A percentile compares a stretch with the other conserved stretches of the same genome.
Conservation (phyloP, 257 asterid genomes). For the Plectranthus barbatus region DNA sequence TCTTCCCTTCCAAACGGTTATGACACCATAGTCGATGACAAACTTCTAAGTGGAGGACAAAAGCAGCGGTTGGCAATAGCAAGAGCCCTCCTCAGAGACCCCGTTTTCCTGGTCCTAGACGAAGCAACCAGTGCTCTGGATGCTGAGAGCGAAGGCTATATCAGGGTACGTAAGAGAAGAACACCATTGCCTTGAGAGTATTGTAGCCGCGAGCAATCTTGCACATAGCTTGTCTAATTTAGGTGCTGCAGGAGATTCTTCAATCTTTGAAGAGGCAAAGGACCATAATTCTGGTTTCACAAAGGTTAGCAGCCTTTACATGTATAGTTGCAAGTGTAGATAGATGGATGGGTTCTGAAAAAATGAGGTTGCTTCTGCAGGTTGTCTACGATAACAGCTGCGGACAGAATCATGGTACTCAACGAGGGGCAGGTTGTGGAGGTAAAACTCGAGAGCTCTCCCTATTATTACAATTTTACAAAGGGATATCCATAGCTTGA, state of each 20-base stretch:
- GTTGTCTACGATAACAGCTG: slow-evolving; percentile 35
- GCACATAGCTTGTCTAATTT: no score
- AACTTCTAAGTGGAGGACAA: slow-evolving; percentile 54
- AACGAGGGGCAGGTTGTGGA: slow-evolving; percentile 32
- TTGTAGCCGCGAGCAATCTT: no score
- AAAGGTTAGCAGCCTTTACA: slow-evolving; percentile 24
- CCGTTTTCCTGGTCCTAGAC: slow-evolving; percentile 43
- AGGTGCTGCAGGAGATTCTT: slow-evolving; percentile 34
- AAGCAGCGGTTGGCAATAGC: slow-evolving; percentile 72
- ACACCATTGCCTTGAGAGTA: no score
- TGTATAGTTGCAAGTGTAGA: background rate
- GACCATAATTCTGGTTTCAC: slow-evolving; percentile 36
- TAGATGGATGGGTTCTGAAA: background rate
- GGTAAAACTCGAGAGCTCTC: slow-evolving; percentile 12
- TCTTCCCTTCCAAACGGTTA: slow-evolving; percentile 46
- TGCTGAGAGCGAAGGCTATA: slow-evolving; percentile 44
- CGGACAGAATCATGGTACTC: slow-evolving; percentile 41
- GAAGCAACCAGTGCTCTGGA: slow-evolving; percentile 72
- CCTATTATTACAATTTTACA: no score
- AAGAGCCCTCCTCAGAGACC: slow-evolving; percentile 56
- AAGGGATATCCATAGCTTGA: no score
- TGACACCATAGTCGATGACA: slow-evolving; percentile 35
- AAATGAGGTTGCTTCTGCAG: slow-evolving; percentile 16
- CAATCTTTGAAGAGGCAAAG: slow-evolving; percentile 23
- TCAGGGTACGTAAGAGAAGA: slow-evolving; percentile 25